These are phyloP conservation scores for Botrytis pseudocinerea DNA, from an alignment of 2,329 filamentous ascomycete species.

Conservation along the genomic window DNA sequence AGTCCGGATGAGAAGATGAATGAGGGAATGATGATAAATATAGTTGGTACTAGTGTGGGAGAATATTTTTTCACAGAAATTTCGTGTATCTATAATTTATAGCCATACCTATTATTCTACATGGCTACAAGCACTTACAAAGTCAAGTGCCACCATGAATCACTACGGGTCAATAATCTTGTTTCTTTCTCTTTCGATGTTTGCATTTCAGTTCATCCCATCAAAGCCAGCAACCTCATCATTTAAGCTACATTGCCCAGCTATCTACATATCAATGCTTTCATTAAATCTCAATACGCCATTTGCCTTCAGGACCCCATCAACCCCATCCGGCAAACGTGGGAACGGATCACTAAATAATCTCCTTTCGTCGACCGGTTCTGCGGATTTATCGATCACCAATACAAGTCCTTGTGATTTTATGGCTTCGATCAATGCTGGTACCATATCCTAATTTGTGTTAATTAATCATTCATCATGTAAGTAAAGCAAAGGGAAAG, in stretches of 20 bases:
- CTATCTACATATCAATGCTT: slow-evolving; percentile 68
- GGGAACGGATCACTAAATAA: slow-evolving; percentile 53
- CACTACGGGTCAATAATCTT: too few relatives aligned
- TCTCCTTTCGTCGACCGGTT: slow-evolving; percentile 35
- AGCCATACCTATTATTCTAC: not conserved
- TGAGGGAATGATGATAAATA: not conserved
- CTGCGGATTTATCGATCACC: slow-evolving; percentile 79
- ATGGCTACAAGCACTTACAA: not conserved
- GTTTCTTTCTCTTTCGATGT: not conserved
- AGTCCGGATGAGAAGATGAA: not conserved
- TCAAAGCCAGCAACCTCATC: not conserved
- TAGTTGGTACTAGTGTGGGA: not conserved
- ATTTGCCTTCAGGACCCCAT: slow-evolving; percentile 81
- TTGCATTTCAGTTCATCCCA: not conserved
- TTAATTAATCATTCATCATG: slow-evolving; percentile 30
- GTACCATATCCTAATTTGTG: slow-evolving; percentile 77
- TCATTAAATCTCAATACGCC: slow-evolving; percentile 93
- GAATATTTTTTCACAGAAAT: not conserved
- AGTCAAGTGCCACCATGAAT: not conserved
- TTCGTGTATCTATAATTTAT: not conserved
- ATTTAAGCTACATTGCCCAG: not conserved
- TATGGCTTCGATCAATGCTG: slow-evolving; percentile 86
- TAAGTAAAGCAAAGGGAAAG: not conserved
- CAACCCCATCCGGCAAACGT: slow-evolving; percentile 75
- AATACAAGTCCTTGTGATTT: slow-evolving; percentile 92